A percentile compares a stretch with the other conserved stretches of the same genome.
phyloP scores from a whole-genome alignment of 768 basidiomycete species.

The Auriscalpium microsporum region DNA sequence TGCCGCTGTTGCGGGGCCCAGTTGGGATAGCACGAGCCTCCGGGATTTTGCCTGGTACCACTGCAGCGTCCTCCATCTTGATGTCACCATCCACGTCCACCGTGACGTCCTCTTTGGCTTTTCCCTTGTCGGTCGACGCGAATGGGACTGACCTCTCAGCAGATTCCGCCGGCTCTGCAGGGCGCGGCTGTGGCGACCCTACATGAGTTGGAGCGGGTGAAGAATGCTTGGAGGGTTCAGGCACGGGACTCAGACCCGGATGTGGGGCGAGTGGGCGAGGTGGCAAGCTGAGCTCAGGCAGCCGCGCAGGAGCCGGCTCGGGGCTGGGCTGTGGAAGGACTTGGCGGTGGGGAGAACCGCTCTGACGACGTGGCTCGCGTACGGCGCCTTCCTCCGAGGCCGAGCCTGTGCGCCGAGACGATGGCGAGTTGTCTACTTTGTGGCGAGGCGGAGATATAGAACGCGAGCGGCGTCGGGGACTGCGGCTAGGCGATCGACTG shows the following conservation, averaged over 20 bases:
- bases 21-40: not conserved
- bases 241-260: not conserved
- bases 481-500: not conserved
- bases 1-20: not conserved
- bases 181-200: conserved; percentile 1
- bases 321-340: too few relatives aligned
- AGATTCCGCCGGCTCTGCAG: not conserved
- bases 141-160: not conserved
- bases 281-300: not conserved
- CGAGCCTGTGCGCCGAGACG: not conserved
- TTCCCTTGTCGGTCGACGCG: conserved; percentile 7
- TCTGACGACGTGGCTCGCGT: not conserved
- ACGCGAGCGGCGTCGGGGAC: not conserved
- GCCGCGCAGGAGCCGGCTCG: too few relatives aligned
- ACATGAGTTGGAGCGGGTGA: not conserved
- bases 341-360: too few relatives aligned
- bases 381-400: not conserved
- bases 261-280: not conserved
- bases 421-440: not conserved
- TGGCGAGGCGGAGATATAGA: not conserved
- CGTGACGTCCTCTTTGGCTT: conserved; percentile 1
- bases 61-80: conserved; percentile 2
- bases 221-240: not conserved
- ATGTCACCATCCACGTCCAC: conserved; percentile 3
- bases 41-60: not conserved